A percentile compares a stretch with the other conserved stretches of the same genome.
Conservation (phyloP, 768 basidiomycete genomes). For the Pleurotus tuber-regium region DNA sequence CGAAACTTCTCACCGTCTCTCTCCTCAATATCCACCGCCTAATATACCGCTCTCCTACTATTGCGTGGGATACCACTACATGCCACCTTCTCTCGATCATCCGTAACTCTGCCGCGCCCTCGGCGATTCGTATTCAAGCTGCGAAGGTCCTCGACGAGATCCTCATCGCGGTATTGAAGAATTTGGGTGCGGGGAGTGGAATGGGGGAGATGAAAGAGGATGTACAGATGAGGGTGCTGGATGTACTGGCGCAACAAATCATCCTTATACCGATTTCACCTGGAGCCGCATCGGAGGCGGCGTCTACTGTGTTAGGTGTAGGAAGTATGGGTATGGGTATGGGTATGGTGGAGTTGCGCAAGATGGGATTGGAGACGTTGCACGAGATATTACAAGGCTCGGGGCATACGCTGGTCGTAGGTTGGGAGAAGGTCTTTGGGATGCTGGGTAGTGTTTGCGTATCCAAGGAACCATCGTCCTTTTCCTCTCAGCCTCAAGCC, state of each 20-base stretch:
- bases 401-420: slow-evolving; percentile 87
- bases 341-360: slow-evolving; percentile 71
- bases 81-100: slow-evolving; percentile 79
- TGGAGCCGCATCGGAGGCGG: slow-evolving; percentile 14
- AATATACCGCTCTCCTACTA: slow-evolving; percentile 74
- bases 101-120: slow-evolving; percentile 65
- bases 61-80: slow-evolving; percentile 85
- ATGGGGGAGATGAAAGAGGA: slow-evolving; percentile 58
- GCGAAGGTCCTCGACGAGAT: slow-evolving; percentile 86
- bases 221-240: slow-evolving; percentile 82
- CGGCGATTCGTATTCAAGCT: slow-evolving; percentile 83
- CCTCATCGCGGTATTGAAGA: slow-evolving; percentile 72
- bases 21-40: slow-evolving; percentile 85
- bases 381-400: slow-evolving; percentile 89
- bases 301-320: background rate
- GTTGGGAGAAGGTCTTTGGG: slow-evolving; percentile 92
- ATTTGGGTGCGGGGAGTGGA: slow-evolving; percentile 44
- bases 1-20: slow-evolving; percentile 76
- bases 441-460: slow-evolving; percentile 90
- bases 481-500: slow-evolving; percentile 41
- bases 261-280: slow-evolving; percentile 41
- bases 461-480: slow-evolving; percentile 36
- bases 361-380: slow-evolving; percentile 86
- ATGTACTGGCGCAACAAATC: slow-evolving; percentile 81
- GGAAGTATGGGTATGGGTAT: slow-evolving; percentile 25